These are phyloP conservation scores for Wickerhamiella alocasiicola DNA, from an alignment of 805 yeast genomes.

Conservation along the genomic window DNA sequence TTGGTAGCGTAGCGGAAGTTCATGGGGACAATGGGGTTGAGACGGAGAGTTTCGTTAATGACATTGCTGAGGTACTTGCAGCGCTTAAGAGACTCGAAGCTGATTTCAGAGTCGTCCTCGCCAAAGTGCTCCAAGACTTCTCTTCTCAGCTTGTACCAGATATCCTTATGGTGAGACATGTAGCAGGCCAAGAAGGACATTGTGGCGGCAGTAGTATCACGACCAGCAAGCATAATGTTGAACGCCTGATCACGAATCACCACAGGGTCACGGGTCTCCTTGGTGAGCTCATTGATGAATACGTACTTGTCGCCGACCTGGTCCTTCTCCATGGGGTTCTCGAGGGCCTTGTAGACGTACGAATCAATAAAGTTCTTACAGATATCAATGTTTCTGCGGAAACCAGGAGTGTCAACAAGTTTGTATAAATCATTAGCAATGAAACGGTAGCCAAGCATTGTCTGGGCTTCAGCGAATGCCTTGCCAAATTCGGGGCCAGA, in stretches of 20 bases:
- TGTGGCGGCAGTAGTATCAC: slow-evolving; percentile 44
- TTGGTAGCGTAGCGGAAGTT: slow-evolving; percentile 36
- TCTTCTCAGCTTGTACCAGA: slow-evolving; percentile 28
- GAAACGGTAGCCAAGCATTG: slow-evolving; percentile 19
- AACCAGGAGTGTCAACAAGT: slow-evolving; percentile 22
- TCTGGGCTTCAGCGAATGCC: slow-evolving; percentile 20
- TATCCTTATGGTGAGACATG: slow-evolving; percentile 31
- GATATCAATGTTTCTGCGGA: slow-evolving; percentile 26
- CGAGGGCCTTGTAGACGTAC: slow-evolving; percentile 32
- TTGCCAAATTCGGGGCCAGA: slow-evolving; percentile 21
- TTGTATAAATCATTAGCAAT: slow-evolving; percentile 18
- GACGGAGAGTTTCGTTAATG: slow-evolving; percentile 37
- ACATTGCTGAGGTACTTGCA: slow-evolving; percentile 37
- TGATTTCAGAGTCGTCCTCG: slow-evolving; percentile 21
- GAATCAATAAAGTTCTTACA: slow-evolving; percentile 32
- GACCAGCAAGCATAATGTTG: slow-evolving; percentile 41
- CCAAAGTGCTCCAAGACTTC: slow-evolving; percentile 31
- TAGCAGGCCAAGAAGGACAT: slow-evolving; percentile 36
- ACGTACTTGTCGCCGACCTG: slow-evolving; percentile 31
- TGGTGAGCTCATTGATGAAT: slow-evolving; percentile 37
- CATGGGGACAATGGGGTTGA: slow-evolving; percentile 41
- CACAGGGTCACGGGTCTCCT: slow-evolving; percentile 37
- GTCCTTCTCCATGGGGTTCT: slow-evolving; percentile 23
- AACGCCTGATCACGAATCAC: slow-evolving; percentile 39
- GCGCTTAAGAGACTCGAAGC: slow-evolving; percentile 39